These are phyloP conservation scores for Coffea canephora DNA, from an alignment of 257 asterid species.

Conservation along the genomic window DNA sequence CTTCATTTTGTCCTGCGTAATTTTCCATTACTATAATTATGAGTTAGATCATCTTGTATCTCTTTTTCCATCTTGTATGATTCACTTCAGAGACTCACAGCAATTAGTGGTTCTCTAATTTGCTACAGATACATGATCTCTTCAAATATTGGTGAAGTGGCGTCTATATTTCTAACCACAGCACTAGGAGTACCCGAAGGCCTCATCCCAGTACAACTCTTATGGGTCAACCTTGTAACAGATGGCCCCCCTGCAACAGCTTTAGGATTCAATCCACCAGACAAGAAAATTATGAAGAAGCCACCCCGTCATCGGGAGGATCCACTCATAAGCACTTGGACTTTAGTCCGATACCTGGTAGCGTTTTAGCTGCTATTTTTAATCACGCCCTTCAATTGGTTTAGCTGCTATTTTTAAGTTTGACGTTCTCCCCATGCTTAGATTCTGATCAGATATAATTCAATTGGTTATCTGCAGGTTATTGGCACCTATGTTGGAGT, in stretches of 20 bases:
- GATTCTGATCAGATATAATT: neutral
- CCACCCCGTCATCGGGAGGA: slow-evolving; percentile 90
- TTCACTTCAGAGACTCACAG: no score
- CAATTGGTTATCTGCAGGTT: slow-evolving; percentile 39
- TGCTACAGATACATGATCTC: slow-evolving; percentile 92
- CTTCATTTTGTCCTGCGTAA: slow-evolving; percentile 8
- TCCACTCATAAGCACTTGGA: slow-evolving; percentile 92
- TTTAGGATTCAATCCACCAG: slow-evolving; percentile 98
- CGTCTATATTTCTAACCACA: slow-evolving; percentile 86
- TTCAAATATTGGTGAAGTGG: slow-evolving; percentile 97
- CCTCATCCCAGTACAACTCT: slow-evolving; percentile 94
- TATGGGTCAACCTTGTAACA: slow-evolving; percentile 98
- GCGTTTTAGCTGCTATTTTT: neutral
- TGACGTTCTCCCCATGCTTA: neutral
- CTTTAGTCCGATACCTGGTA: slow-evolving; percentile 87
- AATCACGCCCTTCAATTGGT: no score
- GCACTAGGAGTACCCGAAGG: slow-evolving; percentile 98
- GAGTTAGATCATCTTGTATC: no score
- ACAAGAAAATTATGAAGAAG: slow-evolving; percentile 89
- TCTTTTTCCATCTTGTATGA: no score
- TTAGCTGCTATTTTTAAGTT: neutral
- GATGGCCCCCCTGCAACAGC: slow-evolving; percentile 99
- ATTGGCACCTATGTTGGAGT: slow-evolving; percentile 87
- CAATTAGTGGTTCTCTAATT: neutral
- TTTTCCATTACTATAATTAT: neutral